A percentile compares a stretch with the other conserved stretches of the same genome.
Evolutionary conservation across 140 eudicot species (phyloP).

Genomic region (Oenanthe javanica): DNA sequence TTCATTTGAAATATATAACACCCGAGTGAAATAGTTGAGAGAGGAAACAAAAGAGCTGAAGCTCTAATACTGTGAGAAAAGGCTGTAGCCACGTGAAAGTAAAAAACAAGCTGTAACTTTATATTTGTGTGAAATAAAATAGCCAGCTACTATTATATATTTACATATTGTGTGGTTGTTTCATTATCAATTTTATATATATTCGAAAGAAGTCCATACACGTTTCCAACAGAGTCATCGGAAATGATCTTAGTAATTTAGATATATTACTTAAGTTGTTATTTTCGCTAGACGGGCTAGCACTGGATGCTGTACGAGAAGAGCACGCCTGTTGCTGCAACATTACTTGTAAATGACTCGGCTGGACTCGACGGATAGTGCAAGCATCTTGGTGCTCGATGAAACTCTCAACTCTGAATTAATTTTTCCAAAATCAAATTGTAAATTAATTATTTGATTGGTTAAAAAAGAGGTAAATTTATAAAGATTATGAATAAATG

Average conservation of each 20-base stretch:
- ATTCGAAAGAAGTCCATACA: no score
- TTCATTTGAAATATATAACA: no score
- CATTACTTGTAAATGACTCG: constrained; percentile 19
- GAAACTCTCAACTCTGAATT: constrained; percentile 62
- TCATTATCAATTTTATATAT: no score
- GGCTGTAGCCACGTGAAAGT: no score
- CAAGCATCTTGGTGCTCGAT: constrained; percentile 75
- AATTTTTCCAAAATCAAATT: not conserved
- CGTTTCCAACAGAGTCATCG: constrained; percentile 11
- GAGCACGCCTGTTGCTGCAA: constrained; percentile 45
- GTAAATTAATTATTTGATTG: not conserved
- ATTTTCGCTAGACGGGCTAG: constrained; percentile 40
- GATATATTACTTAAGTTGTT: constrained; percentile 24
- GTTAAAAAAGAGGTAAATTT: not conserved
- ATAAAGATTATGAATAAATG: not conserved
- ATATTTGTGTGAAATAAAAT: no score
- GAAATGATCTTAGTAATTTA: constrained; percentile 19
- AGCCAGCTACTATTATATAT: no score
- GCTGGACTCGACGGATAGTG: constrained; percentile 36
- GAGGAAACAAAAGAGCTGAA: no score
- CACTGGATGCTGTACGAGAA: constrained; percentile 52
- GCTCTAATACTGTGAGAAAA: no score
- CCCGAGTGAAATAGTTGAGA: no score
- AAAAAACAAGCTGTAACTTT: no score
- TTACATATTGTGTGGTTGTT: no score